Base-by-base conservation (phyloP, 2,329 filamentous ascomycete genomes). In the Penicillium verrucosum region DNA sequence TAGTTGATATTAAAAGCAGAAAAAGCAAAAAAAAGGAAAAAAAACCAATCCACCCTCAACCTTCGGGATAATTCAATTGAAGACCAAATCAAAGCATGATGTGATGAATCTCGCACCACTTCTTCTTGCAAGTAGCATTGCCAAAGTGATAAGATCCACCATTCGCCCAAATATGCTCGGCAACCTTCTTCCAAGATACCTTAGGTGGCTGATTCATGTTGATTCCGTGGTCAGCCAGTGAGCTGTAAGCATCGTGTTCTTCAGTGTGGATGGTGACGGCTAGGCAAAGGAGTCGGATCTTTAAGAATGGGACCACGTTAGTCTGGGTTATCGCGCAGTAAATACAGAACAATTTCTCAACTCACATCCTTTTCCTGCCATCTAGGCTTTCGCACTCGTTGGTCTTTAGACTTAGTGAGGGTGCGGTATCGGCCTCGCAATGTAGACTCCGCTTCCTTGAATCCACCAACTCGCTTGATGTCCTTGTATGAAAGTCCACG, bases 121-220 rank as follows among this genome's bases (percentile, higher is more conserved):
- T 85, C 72, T 82, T 84, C 70, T 85, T 85, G 64, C 82, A 85
- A 0, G 84, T 86, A 2, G 82, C 79, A 62, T 83, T 81, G 3
- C 83, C 83, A 64, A 86, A 87, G 34, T 77, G 75, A 65, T 87
- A 87, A 3, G 79, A 80, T 8, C 82, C 83, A 2, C 82, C 82
- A 43, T 80, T 68, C 4, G 70, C 64, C 60, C 66, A 70, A 54
- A 87, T 84, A 59, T 79, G 81, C 32, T 82, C 78, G 1, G 79
- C 77, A 23, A 86, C 78, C 54, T 78, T 78, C 72, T 85, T 85
- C 84, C 84, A 87, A 0, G 81, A 80, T 2, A 85, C 73, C 65
- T 81, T 84, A 1, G 71, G 71, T 1, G 66, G 58, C 27, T 64
- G 63, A 12, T 25, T 45, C 25, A 60, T 56, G 44, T 44, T 41